These are phyloP conservation scores for Suillus hirtellus DNA, from an alignment of 768 basidiomycete species.

Conservation along the genomic window DNA sequence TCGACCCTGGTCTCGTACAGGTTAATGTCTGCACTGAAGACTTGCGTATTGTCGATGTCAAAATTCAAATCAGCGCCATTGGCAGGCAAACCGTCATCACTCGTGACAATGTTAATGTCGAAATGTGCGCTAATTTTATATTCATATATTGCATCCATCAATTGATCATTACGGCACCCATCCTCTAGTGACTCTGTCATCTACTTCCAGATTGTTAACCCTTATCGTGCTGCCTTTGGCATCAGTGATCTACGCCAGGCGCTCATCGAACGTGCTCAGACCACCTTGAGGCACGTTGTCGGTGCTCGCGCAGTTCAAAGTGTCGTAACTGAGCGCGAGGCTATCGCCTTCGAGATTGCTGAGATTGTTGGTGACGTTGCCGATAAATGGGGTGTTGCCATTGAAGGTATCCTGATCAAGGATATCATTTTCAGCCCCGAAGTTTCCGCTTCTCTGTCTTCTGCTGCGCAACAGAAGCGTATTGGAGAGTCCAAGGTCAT, in stretches of 20 bases:
- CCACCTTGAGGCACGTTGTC: slow-evolving; percentile 95
- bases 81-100: slow-evolving; percentile 91
- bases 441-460: slow-evolving; percentile 86
- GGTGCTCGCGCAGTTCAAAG: slow-evolving; percentile 94
- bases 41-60: slow-evolving; percentile 87
- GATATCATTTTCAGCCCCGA: slow-evolving; percentile 93
- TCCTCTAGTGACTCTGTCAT: slow-evolving; percentile 80
- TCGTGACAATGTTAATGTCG: slow-evolving; percentile 93
- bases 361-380: slow-evolving; percentile 92
- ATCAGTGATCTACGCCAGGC: slow-evolving; percentile 88
- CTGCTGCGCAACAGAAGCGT: slow-evolving; percentile 95
- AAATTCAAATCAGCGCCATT: slow-evolving; percentile 91
- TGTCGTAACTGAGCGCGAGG: slow-evolving; percentile 96
- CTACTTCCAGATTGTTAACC: slow-evolving; percentile 87
- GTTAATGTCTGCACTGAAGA: slow-evolving; percentile 95
- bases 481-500: slow-evolving; percentile 97
- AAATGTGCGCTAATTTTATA: slow-evolving; percentile 58
- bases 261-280: slow-evolving; percentile 84
- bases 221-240: slow-evolving; percentile 93
- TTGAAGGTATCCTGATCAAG: slow-evolving; percentile 95
- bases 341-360: slow-evolving; percentile 94
- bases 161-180: slow-evolving; percentile 12
- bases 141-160: slow-evolving; percentile 1
- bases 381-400: slow-evolving; percentile 95
- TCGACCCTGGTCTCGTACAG: slow-evolving; percentile 88